Conservation (phyloP, 2,329 filamentous ascomycete species). For the Coleophoma eucalyptorum region DNA sequence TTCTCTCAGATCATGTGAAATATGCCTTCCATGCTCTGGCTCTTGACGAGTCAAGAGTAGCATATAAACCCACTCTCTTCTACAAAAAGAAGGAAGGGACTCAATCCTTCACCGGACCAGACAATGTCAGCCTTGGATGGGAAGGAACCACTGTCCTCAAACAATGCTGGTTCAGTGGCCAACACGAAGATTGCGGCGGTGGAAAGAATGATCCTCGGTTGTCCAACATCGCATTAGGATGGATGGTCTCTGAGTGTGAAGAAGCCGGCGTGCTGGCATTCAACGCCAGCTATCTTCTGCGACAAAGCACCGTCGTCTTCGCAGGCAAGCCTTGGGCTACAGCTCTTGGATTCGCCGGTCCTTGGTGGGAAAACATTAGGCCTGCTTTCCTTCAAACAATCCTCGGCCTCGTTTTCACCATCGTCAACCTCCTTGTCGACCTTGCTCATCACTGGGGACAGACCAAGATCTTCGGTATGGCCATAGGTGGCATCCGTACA, state of each 20-base stretch:
- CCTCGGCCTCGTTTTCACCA: neutral
- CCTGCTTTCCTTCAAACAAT: neutral
- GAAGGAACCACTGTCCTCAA: neutral
- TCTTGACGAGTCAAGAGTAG: constrained; percentile 37
- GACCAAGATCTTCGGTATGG: neutral
- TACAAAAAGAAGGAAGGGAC: constrained; percentile 3
- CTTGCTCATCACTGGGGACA: neutral
- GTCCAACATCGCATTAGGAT: neutral
- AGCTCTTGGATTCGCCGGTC: neutral
- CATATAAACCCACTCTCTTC: constrained; percentile 31
- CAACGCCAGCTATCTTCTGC: neutral
- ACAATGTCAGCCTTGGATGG: too few relatives aligned
- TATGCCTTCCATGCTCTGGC: constrained; percentile 43
- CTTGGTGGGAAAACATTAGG: neutral
- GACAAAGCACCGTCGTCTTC: neutral
- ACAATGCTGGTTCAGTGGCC: constrained; percentile 2
- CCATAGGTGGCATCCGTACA: neutral
- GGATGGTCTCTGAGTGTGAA: neutral
- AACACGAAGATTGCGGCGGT: neutral
- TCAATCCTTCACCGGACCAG: neutral
- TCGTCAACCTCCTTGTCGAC: neutral
- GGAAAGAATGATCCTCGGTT: neutral
- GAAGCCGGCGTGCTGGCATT: neutral
- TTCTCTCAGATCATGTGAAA: constrained; percentile 27
- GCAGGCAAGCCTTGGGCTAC: neutral